A percentile compares a stretch with the other conserved stretches of the same genome.
Evolutionary conservation across 2,329 filamentous ascomycete species (phyloP).

Genomic region (Paecilomyces variotii): DNA sequence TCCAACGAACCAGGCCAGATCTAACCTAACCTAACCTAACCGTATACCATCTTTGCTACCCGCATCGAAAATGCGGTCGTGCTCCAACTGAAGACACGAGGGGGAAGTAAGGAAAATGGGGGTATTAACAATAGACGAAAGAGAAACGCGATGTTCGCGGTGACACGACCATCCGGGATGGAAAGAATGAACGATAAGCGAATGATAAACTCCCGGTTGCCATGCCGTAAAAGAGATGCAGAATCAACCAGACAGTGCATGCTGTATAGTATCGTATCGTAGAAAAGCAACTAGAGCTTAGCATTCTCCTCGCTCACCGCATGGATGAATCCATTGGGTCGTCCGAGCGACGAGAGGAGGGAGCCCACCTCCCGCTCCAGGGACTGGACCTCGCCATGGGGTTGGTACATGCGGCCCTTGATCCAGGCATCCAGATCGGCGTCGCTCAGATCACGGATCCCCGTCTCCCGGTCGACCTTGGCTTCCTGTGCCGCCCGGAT

Average conservation of each 20-base stretch:
- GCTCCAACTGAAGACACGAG: not conserved
- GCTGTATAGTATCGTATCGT: not conserved
- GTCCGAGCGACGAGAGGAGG: conserved; percentile 26
- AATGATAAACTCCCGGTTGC: not conserved
- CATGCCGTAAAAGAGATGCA: not conserved
- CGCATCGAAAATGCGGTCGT: not conserved
- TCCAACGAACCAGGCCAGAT: not conserved
- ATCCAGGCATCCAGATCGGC: conserved; percentile 40
- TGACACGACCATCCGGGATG: not conserved
- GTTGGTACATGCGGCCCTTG: conserved; percentile 42
- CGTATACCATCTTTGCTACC: not conserved
- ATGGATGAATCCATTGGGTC: conserved; percentile 5
- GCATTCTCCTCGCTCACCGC: conserved; percentile 6
- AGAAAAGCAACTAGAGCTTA: conserved; percentile 6
- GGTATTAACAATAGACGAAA: not conserved
- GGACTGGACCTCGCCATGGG: conserved; percentile 38
- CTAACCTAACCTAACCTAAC: not conserved
- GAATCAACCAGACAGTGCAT: not conserved
- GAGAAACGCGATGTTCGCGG: not conserved
- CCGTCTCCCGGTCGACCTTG: conserved; percentile 52
- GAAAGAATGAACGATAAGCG: not conserved
- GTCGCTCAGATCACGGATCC: conserved; percentile 36
- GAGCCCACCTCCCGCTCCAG: conserved; percentile 41
- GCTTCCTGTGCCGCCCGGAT: conserved; percentile 85
- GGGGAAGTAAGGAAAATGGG: not conserved